Evolutionary conservation across 2,329 filamentous ascomycete species (phyloP), one percentile per base, ranked within the genome.

Genomic region (Grosmannia clavigera): DNA sequence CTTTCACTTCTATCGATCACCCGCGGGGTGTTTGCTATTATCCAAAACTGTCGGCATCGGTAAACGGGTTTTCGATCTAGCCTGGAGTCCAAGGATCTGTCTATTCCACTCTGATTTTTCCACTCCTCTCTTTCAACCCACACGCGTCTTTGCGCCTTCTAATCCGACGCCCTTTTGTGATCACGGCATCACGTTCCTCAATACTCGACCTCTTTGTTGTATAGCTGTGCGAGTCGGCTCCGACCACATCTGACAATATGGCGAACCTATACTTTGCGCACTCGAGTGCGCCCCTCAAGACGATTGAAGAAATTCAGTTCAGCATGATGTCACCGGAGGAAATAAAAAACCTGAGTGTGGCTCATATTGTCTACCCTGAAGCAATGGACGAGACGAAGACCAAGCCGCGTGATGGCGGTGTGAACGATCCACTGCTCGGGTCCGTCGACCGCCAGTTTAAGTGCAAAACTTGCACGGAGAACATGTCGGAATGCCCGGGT

Each of bases 251-350:
- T 70, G 72, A 72, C 76, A 89, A 70, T 70, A 96, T 99, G 94
- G 83, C 92, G 78, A 95, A 95, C 77, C 86, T 92, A 67, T 86
- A 86, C 73, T 96, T 96, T 71, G 81, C 87, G 71, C 90, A 91
- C 76, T 96, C 90, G 73, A 92, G 88, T 82, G 92, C 89, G 83
- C 92, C 92, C 74, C 82, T 97, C 82, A 92, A 94, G 81, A 95
- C 88, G 66, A 92, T 99, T 70, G 87, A 96, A 81, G 95, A 99
- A 81, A 96, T 99, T 69, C 95, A 99, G 80, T 99, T 99, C 72
- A 94, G 94, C 71, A 83, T 99, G 72, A 84, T 99, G 75, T 95
- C 94, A 43, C 94, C 94, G 31, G 94, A 99, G 73, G 95, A 99
- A 79, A 96, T 97, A 76, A 97, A 99, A 80, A 92, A 88, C 70